Evolutionary conservation across 208 protist genomes (phyloP), one percentile per base, ranked within the genome.

Genomic region (Porcisia hertigi): DNA sequence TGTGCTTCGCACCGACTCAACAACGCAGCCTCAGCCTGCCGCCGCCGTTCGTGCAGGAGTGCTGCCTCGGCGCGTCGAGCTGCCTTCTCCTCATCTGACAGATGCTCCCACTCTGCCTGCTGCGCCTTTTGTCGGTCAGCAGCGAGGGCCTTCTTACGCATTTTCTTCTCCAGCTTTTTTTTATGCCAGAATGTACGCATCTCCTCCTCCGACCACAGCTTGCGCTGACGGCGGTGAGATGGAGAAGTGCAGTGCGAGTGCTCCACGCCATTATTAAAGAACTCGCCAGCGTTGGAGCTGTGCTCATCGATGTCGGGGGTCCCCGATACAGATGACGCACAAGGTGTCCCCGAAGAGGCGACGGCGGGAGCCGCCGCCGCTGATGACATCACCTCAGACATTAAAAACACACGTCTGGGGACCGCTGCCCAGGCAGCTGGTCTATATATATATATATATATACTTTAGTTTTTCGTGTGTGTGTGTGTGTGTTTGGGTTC

Each of bases 191-290:
- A 94, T 6, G 39, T 83, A 3, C 73, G 67, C 71, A 88, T 82
- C 65, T 93, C 85, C 41, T 91, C 89, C 23, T 76, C 82, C 4
- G 86, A 83, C 86, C 85, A 94, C 39, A 47, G 75, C 79, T 88
- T 86, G 72, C 88, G 85, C 23, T 91, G 82, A 12, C 80, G 86
- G 25, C 71, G 70, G 59, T 80, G 74, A 9, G 64, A 72, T 5
- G 9, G 3, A 0, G 66, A 62, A 1, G 69, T 59, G 53, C 34
- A 14, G 1, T 41, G 52, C 16, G 36, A 59, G 11, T 34, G 14
- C 20, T 39, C n/a, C 1, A 30, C 5, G 5, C 0, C 52, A 55
- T n/a, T 47, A 55, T 70, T 47, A 25, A 43, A 2, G 25, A 43
- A 23, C 3, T 36, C 65, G 25, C 18, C 18, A 18, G 47, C 65